Percentiles rank a stretch among this genome's conserved stretches.
Conservation (phyloP, 768 basidiomycete genomes). For the Kwoniella botswanensis region DNA sequence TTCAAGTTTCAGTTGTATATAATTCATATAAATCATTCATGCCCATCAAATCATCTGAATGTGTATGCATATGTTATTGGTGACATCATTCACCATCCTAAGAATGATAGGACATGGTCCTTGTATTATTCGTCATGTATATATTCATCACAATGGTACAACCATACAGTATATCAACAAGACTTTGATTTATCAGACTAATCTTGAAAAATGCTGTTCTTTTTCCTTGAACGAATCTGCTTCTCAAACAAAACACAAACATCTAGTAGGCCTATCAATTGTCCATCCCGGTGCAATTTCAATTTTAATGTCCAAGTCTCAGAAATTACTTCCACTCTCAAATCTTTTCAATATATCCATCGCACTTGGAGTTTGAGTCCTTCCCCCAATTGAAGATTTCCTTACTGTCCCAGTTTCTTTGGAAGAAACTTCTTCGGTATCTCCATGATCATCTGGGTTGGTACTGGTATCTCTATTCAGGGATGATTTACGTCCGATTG, state of each 20-base stretch:
- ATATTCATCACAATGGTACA: slow-evolving; percentile 1
- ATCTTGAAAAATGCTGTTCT: not conserved
- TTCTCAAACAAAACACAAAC: not conserved
- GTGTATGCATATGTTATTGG: too few species aligned
- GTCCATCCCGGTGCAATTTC: not conserved
- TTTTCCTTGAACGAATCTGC: not conserved
- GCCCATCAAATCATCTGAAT: too few species aligned
- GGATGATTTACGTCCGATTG: slow-evolving; percentile 12
- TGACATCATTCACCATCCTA: too few species aligned
- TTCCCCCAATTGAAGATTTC: not conserved
- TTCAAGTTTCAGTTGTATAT: too few species aligned
- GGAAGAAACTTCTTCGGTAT: not conserved
- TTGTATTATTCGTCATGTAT: not conserved
- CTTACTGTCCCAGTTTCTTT: not conserved
- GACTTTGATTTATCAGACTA: not conserved
- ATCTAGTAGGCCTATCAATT: not conserved
- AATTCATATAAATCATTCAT: too few species aligned
- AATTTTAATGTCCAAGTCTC: not conserved
- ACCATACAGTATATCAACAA: not conserved
- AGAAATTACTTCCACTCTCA: slow-evolving; percentile 23
- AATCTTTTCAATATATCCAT: slow-evolving; percentile 44
- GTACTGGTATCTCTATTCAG: not conserved
- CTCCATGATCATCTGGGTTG: not conserved
- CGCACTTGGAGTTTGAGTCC: slow-evolving; percentile 24
- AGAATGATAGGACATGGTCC: too few species aligned